A percentile compares a stretch with the other conserved stretches of the same genome.
Evolutionary conservation across 768 basidiomycete species (phyloP).

Genomic region (Grammothele lineata): DNA sequence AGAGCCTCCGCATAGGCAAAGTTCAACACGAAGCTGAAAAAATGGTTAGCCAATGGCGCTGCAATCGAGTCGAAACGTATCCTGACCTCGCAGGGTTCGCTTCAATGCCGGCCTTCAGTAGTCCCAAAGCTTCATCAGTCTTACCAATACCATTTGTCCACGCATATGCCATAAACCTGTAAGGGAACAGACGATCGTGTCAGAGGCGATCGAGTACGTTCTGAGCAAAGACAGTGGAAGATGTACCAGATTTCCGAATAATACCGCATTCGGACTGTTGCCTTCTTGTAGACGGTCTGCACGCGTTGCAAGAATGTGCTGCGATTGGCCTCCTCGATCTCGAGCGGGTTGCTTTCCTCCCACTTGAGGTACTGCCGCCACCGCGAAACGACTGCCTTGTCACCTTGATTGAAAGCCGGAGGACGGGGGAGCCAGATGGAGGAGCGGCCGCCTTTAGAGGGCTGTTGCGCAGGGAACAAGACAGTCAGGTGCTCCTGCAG

Average conservation of each 20-base stretch:
- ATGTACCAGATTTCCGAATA: slow-evolving; percentile 91
- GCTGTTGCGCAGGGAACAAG: slow-evolving; percentile 49
- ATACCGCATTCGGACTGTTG: slow-evolving; percentile 88
- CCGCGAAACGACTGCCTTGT: slow-evolving; percentile 70
- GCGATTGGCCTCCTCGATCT: slow-evolving; percentile 83
- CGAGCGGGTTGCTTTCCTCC: slow-evolving; percentile 93
- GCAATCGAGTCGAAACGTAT: too few species aligned
- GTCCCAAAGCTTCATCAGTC: slow-evolving; percentile 75
- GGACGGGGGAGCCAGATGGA: slow-evolving; percentile 59
- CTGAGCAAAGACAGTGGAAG: too few species aligned
- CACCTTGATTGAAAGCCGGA: slow-evolving; percentile 69
- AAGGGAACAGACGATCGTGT: background rate
- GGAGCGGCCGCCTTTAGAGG: slow-evolving; percentile 37
- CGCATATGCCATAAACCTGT: slow-evolving; percentile 89
- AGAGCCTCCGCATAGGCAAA: slow-evolving; percentile 81
- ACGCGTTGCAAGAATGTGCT: slow-evolving; percentile 63
- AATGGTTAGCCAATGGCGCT: background rate
- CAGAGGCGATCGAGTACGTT: too few species aligned
- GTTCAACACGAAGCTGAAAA: slow-evolving; percentile 75
- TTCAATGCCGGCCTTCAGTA: slow-evolving; percentile 80
- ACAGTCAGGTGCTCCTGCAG: slow-evolving; percentile 63
- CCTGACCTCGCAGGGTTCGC: slow-evolving; percentile 79
- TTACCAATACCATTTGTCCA: slow-evolving; percentile 73
- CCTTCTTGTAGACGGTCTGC: slow-evolving; percentile 82
- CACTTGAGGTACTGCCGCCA: slow-evolving; percentile 95